phyloP scores from a whole-genome alignment of 2,329 filamentous ascomycete genomes.

The Cryphonectria radicalis region DNA sequence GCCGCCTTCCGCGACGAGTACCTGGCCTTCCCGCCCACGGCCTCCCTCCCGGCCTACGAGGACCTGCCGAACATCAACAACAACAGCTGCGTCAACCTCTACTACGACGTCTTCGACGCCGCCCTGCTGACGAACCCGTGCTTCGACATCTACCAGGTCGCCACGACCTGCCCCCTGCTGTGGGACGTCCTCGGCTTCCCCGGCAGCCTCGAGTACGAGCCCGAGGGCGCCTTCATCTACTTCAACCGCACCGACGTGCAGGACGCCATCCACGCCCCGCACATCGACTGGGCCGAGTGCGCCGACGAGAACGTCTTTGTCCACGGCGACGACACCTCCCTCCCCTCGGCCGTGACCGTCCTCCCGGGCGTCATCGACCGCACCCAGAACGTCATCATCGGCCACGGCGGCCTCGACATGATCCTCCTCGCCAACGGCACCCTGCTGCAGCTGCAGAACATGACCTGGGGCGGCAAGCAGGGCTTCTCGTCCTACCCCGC shows the following conservation, averaged over 20 bases:
- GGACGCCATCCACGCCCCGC: slow-evolving; percentile 40
- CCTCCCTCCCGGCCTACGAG: slow-evolving; percentile 55
- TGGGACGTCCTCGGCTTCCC: slow-evolving; percentile 74
- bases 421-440: slow-evolving; percentile 69
- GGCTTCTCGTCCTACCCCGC: slow-evolving; percentile 65
- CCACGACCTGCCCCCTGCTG: slow-evolving; percentile 70
- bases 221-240: slow-evolving; percentile 65
- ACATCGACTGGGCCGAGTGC: slow-evolving; percentile 61
- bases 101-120: slow-evolving; percentile 58
- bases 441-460: slow-evolving; percentile 72
- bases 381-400: slow-evolving; percentile 71
- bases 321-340: slow-evolving; percentile 36
- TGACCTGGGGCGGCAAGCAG: slow-evolving; percentile 72
- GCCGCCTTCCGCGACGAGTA: slow-evolving; percentile 62
- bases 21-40: slow-evolving; percentile 70
- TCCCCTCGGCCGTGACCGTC: slow-evolving; percentile 26
- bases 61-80: slow-evolving; percentile 43
- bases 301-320: slow-evolving; percentile 45
- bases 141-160: slow-evolving; percentile 77
- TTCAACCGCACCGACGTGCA: slow-evolving; percentile 75
- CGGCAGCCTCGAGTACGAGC: slow-evolving; percentile 65
- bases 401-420: slow-evolving; percentile 70
- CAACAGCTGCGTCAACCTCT: slow-evolving; percentile 60
- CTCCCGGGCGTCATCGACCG: slow-evolving; percentile 72
- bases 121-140: slow-evolving; percentile 70